phyloP scores from a whole-genome alignment of 1,284 basidiomycete genomes.

The Sanghuangporus baumii region DNA sequence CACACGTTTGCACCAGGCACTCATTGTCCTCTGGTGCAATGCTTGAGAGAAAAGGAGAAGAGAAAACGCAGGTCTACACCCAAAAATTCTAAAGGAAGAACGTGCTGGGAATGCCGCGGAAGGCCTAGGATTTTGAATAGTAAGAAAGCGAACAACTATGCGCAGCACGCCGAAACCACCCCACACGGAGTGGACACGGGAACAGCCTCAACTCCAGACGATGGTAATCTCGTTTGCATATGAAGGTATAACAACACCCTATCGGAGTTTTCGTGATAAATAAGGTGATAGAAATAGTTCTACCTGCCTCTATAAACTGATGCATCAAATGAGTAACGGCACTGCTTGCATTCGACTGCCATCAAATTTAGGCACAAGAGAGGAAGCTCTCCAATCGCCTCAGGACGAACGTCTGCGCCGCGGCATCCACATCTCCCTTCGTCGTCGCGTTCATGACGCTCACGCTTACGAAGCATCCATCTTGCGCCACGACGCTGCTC shows the following conservation, averaged over 20 bases:
- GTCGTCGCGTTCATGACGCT: slow-evolving; percentile 41
- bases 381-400: slow-evolving; percentile 28
- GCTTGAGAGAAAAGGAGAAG: too few relatives aligned
- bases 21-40: too few relatives aligned
- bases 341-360: not conserved
- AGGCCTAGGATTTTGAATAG: too few relatives aligned
- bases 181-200: too few relatives aligned
- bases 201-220: too few relatives aligned
- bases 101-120: too few relatives aligned
- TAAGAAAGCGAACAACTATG: too few relatives aligned
- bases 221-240: not conserved
- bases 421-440: slow-evolving; percentile 38
- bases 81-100: too few relatives aligned
- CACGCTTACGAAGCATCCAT: slow-evolving; percentile 40
- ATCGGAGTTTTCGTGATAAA: not conserved
- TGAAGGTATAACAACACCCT: not conserved
- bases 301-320: not conserved
- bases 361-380: not conserved
- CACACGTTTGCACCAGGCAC: too few relatives aligned
- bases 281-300: not conserved
- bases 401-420: slow-evolving; percentile 35
- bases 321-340: not conserved
- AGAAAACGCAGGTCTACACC: too few relatives aligned
- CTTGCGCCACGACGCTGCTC: slow-evolving; percentile 28
- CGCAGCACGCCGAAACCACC: too few relatives aligned